Conservation (phyloP, 2,329 filamentous ascomycete genomes). For the Epicoccum sorghinum region DNA sequence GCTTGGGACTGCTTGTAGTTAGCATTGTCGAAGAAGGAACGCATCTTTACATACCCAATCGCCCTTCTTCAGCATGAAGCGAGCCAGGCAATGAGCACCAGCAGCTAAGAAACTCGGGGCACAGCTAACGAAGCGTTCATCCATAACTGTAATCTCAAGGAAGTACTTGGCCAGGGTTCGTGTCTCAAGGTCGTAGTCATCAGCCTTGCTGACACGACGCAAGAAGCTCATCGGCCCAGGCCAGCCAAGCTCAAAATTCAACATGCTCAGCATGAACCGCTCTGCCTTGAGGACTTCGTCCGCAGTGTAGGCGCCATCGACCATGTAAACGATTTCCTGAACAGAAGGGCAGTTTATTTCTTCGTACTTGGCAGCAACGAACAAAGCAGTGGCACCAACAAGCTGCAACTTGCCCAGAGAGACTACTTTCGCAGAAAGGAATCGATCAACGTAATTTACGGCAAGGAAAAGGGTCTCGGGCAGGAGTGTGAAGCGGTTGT, state of each 20-base stretch:
- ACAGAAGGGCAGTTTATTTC: conserved; percentile 98
- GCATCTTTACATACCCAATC: conserved; percentile 73
- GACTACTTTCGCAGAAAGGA: conserved; percentile 91
- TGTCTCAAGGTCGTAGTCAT: conserved; percentile 96
- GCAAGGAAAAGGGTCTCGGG: conserved; percentile 94
- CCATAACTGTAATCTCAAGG: conserved; percentile 95
- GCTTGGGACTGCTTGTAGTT: conserved; percentile 67
- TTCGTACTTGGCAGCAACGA: conserved; percentile 97
- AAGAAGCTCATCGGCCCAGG: conserved; percentile 99
- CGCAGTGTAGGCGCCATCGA: conserved; percentile 84
- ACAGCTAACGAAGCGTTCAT: conserved; percentile 92
- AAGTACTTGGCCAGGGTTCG: conserved; percentile 97
- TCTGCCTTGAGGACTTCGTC: conserved; percentile 98
- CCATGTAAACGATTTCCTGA: conserved; percentile 97
- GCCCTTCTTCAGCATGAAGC: conserved; percentile 87
- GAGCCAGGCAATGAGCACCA: conserved; percentile 88
- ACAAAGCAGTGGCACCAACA: conserved; percentile 92
- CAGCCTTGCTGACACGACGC: conserved; percentile 94
- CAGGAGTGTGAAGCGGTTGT: conserved; percentile 85
- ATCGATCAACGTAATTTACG: conserved; percentile 97
- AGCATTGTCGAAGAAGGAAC: conserved; percentile 30
- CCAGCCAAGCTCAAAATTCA: conserved; percentile 94
- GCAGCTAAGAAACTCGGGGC: conserved; percentile 90
- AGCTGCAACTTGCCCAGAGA: conserved; percentile 94
- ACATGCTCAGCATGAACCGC: conserved; percentile 96